Base-by-base conservation (phyloP, 495 filamentous ascomycete species). In the Letharia columbiana region DNA sequence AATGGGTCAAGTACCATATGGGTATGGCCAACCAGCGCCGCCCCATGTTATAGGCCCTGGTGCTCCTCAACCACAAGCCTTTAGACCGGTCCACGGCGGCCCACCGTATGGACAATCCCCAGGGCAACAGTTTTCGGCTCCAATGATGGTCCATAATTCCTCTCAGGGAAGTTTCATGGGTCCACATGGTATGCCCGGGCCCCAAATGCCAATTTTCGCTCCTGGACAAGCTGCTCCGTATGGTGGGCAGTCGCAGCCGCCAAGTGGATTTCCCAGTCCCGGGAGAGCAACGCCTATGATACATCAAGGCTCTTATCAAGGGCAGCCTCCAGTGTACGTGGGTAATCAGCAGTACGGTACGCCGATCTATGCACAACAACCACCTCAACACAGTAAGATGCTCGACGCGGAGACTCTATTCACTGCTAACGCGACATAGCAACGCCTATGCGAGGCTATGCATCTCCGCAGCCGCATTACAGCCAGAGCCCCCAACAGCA, bases 251-350 rank as follows among this genome's bases (percentile, higher is more conserved):
- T 84, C 86, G 15, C 85, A 87, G 73, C 82, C 84, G 17, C 82
- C 87, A 4, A 92, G 86, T 71, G 89, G 90, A 23, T 96, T 88
- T 75, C 89, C 90, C n/a, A 93, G 89, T 71, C 90, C 91, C 1
- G 85, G 89, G 61, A 83, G 90, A 28, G 84, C 83, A 37, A 84
- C 89, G 1, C 90, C 89, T 4, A 87, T 92, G 78, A 92, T 91
- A 84, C 88, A 90, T 71, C 82, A 85, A 74, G 87, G 87, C 61
- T 91, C 89, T 31, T 89, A 91, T 68, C 86, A 88, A 67, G 88
- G 88, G 20, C 88, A 91, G 57, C 77, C 80, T 9, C 81, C 79
- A 60, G 83, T 89, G 72, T 90, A 83, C 61, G 87, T 89, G 85
- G 83, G 83, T 63, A 86, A 86, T 41, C 83, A 79, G 69, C 85